These are phyloP conservation scores for Fagus sylvatica DNA, from an alignment of 306 rosid species.

Conservation along the genomic window DNA sequence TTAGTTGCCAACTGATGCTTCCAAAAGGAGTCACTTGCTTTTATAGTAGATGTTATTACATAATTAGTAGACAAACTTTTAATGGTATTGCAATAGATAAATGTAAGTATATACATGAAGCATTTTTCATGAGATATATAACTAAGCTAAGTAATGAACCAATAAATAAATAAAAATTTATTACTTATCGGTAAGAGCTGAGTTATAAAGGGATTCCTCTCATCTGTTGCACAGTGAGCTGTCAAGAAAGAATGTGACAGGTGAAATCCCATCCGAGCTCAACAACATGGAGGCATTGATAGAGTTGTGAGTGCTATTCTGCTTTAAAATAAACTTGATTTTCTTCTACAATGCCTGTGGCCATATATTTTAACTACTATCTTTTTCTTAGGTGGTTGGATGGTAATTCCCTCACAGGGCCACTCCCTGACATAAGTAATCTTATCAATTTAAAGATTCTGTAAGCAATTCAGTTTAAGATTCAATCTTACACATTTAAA, in stretches of 20 bases:
- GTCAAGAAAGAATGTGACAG: conserved; percentile 60
- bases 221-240: conserved; percentile 49
- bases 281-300: conserved; percentile 66
- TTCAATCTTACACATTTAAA: conserved; percentile 22
- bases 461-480: conserved; percentile 53
- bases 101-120: background rate
- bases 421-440: conserved; percentile 81
- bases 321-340: background rate
- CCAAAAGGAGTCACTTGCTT: background rate
- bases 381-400: conserved; percentile 73
- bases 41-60: background rate
- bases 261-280: conserved; percentile 72
- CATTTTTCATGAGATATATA: background rate
- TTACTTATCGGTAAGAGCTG: conserved; percentile 1
- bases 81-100: background rate
- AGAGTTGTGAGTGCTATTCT: conserved; percentile 70
- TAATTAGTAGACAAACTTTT: background rate
- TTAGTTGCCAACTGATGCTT: background rate
- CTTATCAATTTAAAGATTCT: conserved; percentile 79
- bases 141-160: background rate
- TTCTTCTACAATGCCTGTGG: conserved; percentile 11
- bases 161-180: background rate
- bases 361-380: conserved; percentile 1
- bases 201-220: conserved; percentile 26
- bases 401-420: conserved; percentile 70